Base-by-base conservation (phyloP, 164 flowering plant species). In the Piper betle region DNA sequence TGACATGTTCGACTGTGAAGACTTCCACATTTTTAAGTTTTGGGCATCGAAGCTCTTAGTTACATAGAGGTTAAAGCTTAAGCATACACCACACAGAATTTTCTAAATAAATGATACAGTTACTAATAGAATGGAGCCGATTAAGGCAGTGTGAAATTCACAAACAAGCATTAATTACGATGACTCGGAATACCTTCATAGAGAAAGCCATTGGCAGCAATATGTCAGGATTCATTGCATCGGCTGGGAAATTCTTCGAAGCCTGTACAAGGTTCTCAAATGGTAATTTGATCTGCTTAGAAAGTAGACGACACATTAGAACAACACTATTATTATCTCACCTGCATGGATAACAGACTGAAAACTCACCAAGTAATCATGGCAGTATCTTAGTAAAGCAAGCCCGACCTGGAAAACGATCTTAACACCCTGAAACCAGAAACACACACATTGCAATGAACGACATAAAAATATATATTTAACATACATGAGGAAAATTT, bases 381-480 rank as follows among this genome's bases (percentile, higher is more conserved):
- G 96, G 77, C 96, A 85, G 68, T 73, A 84, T 65, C 82, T 91
- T 71, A 94, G 64, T 39, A 94, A 75, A 57, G 99, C 96, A 78
- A 94, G 74, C 60, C 99, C 99, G 64, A 94, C 96, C 78, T 84
- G 85, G 57, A 94, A 94, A 18, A 91, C 96, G 66, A 94, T 82
- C 62, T 79, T 81, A 41, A 94, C 91, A 61, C 99, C 99, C 99
- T 91, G 81, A 15, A 13, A 5, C 62, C 63, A 52, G 53, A 41
- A 62, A 37, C 7, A 39, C 15, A 17, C 16, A 39, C 4, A 37
- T 38, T 40, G 15, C 13, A 39, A 13, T 19, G 6, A 53, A 53
- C 17, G 20, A 10, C 10, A 5, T 46, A 46, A 46, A 15, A 46
- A 46, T 10, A 15, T 10, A 6, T 42, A 6, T 42, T 6, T 10